A percentile compares a stretch with the other conserved stretches of the same genome.
Conservation (phyloP, 495 filamentous ascomycete genomes). For the Pseudomonodictys pantanalensis region DNA sequence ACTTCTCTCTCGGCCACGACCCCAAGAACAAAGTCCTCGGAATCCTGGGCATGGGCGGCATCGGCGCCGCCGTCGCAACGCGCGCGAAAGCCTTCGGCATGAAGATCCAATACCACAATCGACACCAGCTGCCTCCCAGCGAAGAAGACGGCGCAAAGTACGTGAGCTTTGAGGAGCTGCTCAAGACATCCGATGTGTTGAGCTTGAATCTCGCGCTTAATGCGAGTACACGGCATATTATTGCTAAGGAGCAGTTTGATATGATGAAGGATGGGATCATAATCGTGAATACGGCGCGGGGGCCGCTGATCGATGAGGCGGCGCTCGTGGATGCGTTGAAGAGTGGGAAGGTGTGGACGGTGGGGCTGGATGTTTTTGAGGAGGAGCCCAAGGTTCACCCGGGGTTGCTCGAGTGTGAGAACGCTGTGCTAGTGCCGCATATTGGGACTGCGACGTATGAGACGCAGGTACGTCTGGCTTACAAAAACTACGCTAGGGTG, state of each 20-base stretch:
- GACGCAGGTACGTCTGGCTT: constrained; percentile 34
- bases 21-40: constrained; percentile 41
- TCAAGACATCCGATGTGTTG: constrained; percentile 41
- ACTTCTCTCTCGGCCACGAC: constrained; percentile 46
- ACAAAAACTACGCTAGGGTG: neutral
- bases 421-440: constrained; percentile 41
- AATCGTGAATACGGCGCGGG: constrained; percentile 42
- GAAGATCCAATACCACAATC: constrained; percentile 45
- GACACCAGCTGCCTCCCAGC: constrained; percentile 28
- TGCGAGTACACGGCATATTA: constrained; percentile 40
- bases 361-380: constrained; percentile 43
- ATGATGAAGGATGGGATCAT: constrained; percentile 42
- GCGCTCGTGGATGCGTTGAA: constrained; percentile 43
- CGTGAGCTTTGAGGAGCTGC: constrained; percentile 42
- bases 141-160: constrained; percentile 40
- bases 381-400: constrained; percentile 41
- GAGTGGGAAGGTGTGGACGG: constrained; percentile 39
- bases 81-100: constrained; percentile 43
- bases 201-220: constrained; percentile 42
- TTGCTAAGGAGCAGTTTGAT: constrained; percentile 37
- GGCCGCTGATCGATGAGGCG: constrained; percentile 42
- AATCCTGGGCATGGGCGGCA: constrained; percentile 86
- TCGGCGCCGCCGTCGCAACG: constrained; percentile 54
- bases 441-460: constrained; percentile 41
- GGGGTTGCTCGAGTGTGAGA: constrained; percentile 36